Evolutionary conservation across 202 grass and related monocot species (phyloP), one percentile per base, ranked within the genome.

Genomic region (Digitaria exilis): DNA sequence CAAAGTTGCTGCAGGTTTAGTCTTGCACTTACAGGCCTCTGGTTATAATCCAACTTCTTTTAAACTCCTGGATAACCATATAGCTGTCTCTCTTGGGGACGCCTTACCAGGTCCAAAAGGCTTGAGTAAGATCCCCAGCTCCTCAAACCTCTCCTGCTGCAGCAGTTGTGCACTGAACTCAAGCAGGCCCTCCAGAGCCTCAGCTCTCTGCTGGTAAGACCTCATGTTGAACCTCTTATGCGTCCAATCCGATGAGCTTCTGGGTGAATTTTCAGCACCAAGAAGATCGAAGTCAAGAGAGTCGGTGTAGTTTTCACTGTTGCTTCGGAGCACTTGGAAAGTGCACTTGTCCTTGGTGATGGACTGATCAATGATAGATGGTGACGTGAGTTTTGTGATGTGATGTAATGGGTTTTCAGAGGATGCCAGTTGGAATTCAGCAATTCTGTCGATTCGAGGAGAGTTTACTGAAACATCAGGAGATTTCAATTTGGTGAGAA

Each of bases 341-440:
- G 90, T 98, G 84, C 90, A 98, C 74, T 94, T 93, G 84, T 95
- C 95, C 80, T 98, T 98, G 75, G 95, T 98, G 68, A 98, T 98
- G 7, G 92, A 98, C 49, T 76, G 79, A 46, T 94, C 79, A 0
- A 69, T 67, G 29, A 72, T 56, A 45, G 86, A 82, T 63, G 84
- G 80, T 18, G 76, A 60, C 3, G 39, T 21, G 12, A 79, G 19
- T 39, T 69, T 77, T 26, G 69, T 93, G 79, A 70, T 89, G 51
- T 76, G 50, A 43, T 78, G 49, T 30, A 87, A 64, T 46, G 80
- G 84, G 19, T 87, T 87, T 82, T 93, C 77, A 25, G 77, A 87
- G n/a, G 88, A 91, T 80, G 95, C 68, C n/a, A 98, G 65, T 73
- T 88, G 90, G 56, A 98, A 98, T 59, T 98, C 90, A 19, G 92